Percentiles rank a stretch among this genome's conserved stretches.
phyloP scores from a whole-genome alignment of 140 eudicot species.

The Ambrosia hybrid region DNA sequence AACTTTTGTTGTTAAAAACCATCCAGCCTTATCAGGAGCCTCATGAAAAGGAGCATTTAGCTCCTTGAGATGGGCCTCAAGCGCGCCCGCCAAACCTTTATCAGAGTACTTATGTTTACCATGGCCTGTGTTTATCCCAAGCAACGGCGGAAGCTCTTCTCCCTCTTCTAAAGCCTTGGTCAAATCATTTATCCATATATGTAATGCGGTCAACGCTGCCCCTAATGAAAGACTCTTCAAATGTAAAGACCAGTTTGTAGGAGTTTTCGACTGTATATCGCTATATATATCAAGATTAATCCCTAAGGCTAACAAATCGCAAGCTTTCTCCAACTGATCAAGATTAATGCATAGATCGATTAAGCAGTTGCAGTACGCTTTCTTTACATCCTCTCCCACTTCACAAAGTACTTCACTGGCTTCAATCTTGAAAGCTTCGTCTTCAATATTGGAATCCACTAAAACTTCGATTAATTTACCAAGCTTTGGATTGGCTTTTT shows the following conservation, averaged over 20 bases:
- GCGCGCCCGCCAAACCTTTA: constrained; percentile 56
- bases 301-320: constrained; percentile 65
- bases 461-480: constrained; percentile 54
- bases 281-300: constrained; percentile 52
- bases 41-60: constrained; percentile 83
- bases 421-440: constrained; percentile 39
- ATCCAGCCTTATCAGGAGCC: constrained; percentile 66
- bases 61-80: constrained; percentile 71
- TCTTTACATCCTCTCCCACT: constrained; percentile 47
- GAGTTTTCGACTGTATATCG: constrained; percentile 52
- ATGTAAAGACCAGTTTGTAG: constrained; percentile 69
- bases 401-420: constrained; percentile 49
- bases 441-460: constrained; percentile 40
- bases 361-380: constrained; percentile 70
- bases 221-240: constrained; percentile 81
- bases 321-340: constrained; percentile 60
- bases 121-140: constrained; percentile 80
- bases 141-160: constrained; percentile 76
- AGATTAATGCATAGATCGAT: constrained; percentile 77
- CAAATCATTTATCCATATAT: constrained; percentile 82
- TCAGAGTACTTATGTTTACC: constrained; percentile 76
- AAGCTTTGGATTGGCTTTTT: constrained; percentile 60
- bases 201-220: constrained; percentile 81
- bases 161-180: constrained; percentile 58
- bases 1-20: constrained; percentile 81